Evolutionary conservation across 495 filamentous ascomycete genomes (phyloP), one percentile per base, ranked within the genome.

Genomic region (Tuber umbilicatum): DNA sequence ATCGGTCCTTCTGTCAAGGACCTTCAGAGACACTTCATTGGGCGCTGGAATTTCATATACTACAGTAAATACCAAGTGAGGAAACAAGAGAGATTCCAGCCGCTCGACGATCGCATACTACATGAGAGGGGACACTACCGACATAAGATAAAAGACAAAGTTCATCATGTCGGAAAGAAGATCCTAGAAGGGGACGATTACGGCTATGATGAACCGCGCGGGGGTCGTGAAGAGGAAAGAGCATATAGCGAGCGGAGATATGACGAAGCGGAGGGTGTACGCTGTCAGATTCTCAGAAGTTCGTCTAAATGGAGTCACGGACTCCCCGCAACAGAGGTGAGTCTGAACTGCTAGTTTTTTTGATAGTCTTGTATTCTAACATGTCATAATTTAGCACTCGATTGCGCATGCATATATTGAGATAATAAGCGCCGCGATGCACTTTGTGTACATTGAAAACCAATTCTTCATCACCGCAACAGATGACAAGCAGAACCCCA

Each of bases 381-480:
- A 35, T 64, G 12, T 64, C 55, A 64, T 27, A 64, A 64, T 31
- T 14, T 35, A 64, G 84, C 94, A 97, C 83, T 97, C 94, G 0
- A 93, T 98, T 79, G 88, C 89, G 31, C 93, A 97, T 80, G 94
- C 94, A 0, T 98, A 98, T 76, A 90, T 91, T 50, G 88, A 92
- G 70, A 87, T 91, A 43, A 97, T 98, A 81, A 87, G 86, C 37
- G 90, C 92, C 76, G 93, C 91, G 64, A 83, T 91, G 82, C 92
- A 97, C 82, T 97, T 92, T 78, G 84, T 97, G 50, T 97, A 97
- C 83, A 97, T 97, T 27, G 94, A 97, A 84, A 97, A 97, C 79
- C 94, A 97, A 83, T 97, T 97, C 87, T 97, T 97, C 86, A 97
- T 97, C 85, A 97, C 94, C 0, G 93, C 94, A 4, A 96, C 93